phyloP scores from a whole-genome alignment of 1,284 basidiomycete species.

The Leccinum subrobustum region DNA sequence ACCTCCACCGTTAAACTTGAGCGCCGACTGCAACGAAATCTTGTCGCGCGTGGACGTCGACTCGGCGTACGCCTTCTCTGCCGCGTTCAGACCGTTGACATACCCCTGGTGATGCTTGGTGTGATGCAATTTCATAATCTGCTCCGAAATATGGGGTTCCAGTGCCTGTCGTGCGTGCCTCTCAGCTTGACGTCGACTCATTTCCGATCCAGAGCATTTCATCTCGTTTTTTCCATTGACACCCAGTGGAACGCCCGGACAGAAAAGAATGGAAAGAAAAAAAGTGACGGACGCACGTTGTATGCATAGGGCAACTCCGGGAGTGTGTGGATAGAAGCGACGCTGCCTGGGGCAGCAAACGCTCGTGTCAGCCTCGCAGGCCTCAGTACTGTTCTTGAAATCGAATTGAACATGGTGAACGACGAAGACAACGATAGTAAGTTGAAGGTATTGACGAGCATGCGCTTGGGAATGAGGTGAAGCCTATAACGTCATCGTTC shows the following conservation, averaged over 20 bases:
- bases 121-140: conserved; percentile 95
- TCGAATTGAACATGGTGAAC: conserved; percentile 44
- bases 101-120: conserved; percentile 95
- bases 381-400: conserved; percentile 41
- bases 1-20: conserved; percentile 94
- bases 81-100: conserved; percentile 88
- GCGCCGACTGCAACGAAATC: conserved; percentile 82
- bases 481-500: neutral
- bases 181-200: neutral
- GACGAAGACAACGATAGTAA: neutral
- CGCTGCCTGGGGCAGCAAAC: conserved; percentile 35
- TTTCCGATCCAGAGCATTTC: neutral
- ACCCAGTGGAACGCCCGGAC: neutral
- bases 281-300: conserved; percentile 52
- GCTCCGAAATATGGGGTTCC: conserved; percentile 72
- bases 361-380: conserved; percentile 40
- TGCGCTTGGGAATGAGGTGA: neutral
- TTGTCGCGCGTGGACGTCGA: conserved; percentile 70
- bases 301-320: conserved; percentile 91
- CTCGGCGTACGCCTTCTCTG: conserved; percentile 81
- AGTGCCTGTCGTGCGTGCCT: conserved; percentile 47
- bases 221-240: neutral
- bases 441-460: neutral
- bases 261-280: neutral
- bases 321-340: conserved; percentile 62